These are phyloP conservation scores for Vachellia pachyceras DNA, from an alignment of 306 rosid species.

Conservation along the genomic window DNA sequence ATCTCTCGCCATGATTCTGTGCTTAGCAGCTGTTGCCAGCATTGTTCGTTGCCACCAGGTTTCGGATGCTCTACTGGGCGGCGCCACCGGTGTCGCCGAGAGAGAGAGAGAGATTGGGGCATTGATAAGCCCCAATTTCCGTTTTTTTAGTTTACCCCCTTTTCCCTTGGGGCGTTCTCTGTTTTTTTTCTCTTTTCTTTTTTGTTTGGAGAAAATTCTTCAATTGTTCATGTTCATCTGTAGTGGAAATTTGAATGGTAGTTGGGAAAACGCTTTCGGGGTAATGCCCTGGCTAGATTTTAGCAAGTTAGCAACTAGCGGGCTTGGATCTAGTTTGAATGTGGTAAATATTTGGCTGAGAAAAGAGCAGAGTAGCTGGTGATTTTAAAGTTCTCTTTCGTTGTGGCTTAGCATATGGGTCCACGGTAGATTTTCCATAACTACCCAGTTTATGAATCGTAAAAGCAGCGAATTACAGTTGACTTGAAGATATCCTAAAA, in stretches of 20 bases:
- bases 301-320: too few species aligned
- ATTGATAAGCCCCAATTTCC: not conserved
- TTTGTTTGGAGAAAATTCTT: too few species aligned
- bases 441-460: not conserved
- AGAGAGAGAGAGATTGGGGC: not conserved
- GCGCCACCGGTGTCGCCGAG: not conserved
- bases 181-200: not conserved
- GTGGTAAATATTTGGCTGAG: not conserved
- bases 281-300: not conserved
- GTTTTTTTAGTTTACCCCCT: not conserved
- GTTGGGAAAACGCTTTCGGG: not conserved
- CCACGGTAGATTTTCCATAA: not conserved
- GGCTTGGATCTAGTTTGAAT: conserved; percentile 1
- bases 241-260: conserved; percentile 4
- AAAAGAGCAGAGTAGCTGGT: not conserved
- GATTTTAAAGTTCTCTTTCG: not conserved
- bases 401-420: not conserved
- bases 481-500: not conserved
- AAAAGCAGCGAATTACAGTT: not conserved
- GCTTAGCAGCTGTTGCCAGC: not conserved
- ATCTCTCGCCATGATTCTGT: not conserved
- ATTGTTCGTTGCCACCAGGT: not conserved
- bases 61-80: not conserved
- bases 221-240: not conserved
- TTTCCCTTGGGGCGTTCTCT: not conserved